Evolutionary conservation across 345 rosid species (phyloP), one percentile per base, ranked within the genome.

Genomic region (Brassica napus): DNA sequence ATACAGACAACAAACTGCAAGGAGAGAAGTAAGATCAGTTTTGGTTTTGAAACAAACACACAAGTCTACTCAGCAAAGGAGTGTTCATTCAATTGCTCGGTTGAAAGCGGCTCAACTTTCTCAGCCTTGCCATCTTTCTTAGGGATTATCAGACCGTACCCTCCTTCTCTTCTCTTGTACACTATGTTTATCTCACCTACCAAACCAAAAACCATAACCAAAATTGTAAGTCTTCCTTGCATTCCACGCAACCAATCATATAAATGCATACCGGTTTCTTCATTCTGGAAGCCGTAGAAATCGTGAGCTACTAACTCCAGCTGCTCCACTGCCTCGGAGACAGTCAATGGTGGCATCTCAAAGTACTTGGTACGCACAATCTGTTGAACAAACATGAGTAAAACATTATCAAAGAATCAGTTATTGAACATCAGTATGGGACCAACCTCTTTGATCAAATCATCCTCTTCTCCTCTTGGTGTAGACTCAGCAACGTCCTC

Each of bases 261-360:
- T 0, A 2, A 21, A 23, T 31, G 65, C 84, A 68, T 87, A 94
- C 98, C 95, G 2, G 97, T 94, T 82, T 90, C 95, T 86, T 92
- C 97, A 47, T 92, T 90, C 54, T 90, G 85, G 79, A 92, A 94
- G 65, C 89, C 97, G 71, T 92, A 94, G 83, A 94, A 94, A 74
- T 91, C 97, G 3, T 94, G 98, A 78, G 85, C 86, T 37, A 94
- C 87, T 76, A 86, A 84, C 72, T 94, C 94, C 80, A 92, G 86
- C 89, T 92, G 98, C 88, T 90, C 95, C 2, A 90, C 83, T 23
- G 97, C 98, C 77, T 94, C 98, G 15, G 87, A 14, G 31, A 91
- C 86, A 0, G 95, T 91, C 87, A 94, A 77, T 5, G 98, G 97
- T 37, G 95, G 95, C 97, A 94, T 90, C 44, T 94, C 97, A 79